Evolutionary conservation across 2,329 filamentous ascomycete species (phyloP).

Genomic region (Trichoderma aggressivum): DNA sequence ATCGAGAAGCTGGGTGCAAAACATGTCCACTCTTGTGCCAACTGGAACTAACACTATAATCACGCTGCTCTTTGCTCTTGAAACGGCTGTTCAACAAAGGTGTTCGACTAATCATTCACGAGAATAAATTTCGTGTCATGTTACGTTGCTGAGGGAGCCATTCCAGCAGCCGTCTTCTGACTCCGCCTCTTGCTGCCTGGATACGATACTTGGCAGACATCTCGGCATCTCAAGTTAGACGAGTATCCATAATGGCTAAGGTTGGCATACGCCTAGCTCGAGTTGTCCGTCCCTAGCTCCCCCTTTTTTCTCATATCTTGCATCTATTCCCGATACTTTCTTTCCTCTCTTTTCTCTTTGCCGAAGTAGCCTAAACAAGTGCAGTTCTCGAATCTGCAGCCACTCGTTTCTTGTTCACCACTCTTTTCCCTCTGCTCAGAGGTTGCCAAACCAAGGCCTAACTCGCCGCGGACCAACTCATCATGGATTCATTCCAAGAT

Average conservation of each 20-base stretch:
- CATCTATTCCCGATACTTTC: not conserved
- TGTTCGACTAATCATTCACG: not conserved
- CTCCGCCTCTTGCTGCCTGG: not conserved
- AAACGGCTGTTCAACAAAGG: not conserved
- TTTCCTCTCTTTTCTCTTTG: not conserved
- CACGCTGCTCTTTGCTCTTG: not conserved
- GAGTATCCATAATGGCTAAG: not conserved
- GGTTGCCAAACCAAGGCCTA: not conserved
- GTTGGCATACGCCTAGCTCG: not conserved
- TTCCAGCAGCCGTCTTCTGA: not conserved
- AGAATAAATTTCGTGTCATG: not conserved
- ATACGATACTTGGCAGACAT: not conserved
- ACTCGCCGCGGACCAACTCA: not conserved
- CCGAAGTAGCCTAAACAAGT: not conserved
- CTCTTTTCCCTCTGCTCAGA: not conserved
- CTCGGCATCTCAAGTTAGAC: not conserved
- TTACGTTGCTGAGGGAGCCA: not conserved
- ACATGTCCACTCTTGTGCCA: not conserved
- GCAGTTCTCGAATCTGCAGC: not conserved
- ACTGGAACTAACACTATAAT: not conserved
- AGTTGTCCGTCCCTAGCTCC: not conserved
- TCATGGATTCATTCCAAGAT: slow-evolving; percentile 7
- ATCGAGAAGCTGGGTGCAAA: not conserved
- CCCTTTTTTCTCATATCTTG: not conserved
- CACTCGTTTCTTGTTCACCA: not conserved